Base-by-base conservation (phyloP, 306 rosid genomes). In the Cucurbita moschata region DNA sequence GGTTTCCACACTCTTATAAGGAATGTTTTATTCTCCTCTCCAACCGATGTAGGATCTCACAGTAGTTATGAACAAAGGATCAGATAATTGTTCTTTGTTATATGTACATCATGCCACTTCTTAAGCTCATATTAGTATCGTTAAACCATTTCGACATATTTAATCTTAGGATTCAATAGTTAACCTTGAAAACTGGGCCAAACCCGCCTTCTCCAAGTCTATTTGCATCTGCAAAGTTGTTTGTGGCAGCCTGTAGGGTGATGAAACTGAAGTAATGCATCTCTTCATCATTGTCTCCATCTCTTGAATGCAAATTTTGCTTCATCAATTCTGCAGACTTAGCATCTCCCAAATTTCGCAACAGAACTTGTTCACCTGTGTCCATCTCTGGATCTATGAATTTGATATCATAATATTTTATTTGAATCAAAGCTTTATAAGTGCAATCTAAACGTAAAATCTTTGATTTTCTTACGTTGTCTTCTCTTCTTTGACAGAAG, bases 131-230 rank as follows among this genome's bases (percentile, higher is more conserved):
- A n/a, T 1, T 44, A 40, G 5, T 40, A 64, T 64, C 30, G 19
- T 64, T 8, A 38, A n/a, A 64, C 50, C 51, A 64, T 64, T 64
- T 40, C 51, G 16, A 63, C 12, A 49, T 46, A 23, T 46, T 67
- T 21, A 42, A 21, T 67, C 13, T 19, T 67, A 40, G 56, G 37
- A 67, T 47, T 67, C 30, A 13, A 10, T 21, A 8, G 19, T 69
- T 59, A 23, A 79, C 82, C 82, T 69, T 79, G 54, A 69, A 75
- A 55, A 79, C 82, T 0, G 79, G 72, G 15, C 82, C 82, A 18
- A 75, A 79, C 23, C 82, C 82, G 4, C 82, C 82, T 64, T 75
- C 62, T 75, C 82, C 82, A 61, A 79, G 66, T 55, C 66, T 62
- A 53, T 79, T 79, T 30, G 51, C 79, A 59, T 4, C 65, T 2